These are phyloP conservation scores for Gastrolobium villosum DNA, from an alignment of 306 rosid genomes.

Conservation along the genomic window DNA sequence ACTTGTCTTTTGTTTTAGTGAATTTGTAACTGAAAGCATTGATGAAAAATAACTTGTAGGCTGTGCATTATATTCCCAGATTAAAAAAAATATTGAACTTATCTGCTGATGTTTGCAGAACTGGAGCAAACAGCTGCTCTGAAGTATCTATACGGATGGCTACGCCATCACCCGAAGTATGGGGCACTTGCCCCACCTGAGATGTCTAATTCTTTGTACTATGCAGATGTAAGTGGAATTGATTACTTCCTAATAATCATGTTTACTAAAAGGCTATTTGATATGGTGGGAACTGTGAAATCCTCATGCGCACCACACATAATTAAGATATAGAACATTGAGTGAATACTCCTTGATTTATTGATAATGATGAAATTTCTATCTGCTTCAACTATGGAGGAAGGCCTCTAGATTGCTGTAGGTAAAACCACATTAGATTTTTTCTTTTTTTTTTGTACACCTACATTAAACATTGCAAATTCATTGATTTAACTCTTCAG, in stretches of 20 bases:
- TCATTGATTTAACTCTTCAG: too few relatives aligned
- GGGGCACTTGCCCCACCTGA: constrained; percentile 85
- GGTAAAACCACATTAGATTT: too few relatives aligned
- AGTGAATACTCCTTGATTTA: too few relatives aligned
- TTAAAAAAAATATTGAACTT: constrained; percentile 22
- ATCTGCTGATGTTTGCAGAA: constrained; percentile 66
- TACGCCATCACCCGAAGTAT: constrained; percentile 84
- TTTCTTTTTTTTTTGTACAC: too few relatives aligned
- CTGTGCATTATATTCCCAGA: constrained; percentile 34
- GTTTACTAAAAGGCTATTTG: constrained; percentile 7
- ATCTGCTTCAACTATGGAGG: too few relatives aligned
- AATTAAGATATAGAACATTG: not conserved
- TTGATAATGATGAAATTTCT: too few relatives aligned
- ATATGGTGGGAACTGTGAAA: constrained; percentile 10
- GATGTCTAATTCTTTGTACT: constrained; percentile 77
- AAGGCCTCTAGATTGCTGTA: too few relatives aligned
- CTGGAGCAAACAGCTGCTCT: constrained; percentile 91
- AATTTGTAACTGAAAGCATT: constrained; percentile 40
- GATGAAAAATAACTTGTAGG: constrained; percentile 35
- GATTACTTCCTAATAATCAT: constrained; percentile 25
- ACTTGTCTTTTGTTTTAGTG: constrained; percentile 29
- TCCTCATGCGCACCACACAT: not conserved
- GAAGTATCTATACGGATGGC: constrained; percentile 90
- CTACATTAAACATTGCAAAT: too few relatives aligned
- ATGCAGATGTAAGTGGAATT: constrained; percentile 85